Base-by-base conservation (phyloP, 2,329 filamentous ascomycete genomes). In the Daldinia eschscholtzii region DNA sequence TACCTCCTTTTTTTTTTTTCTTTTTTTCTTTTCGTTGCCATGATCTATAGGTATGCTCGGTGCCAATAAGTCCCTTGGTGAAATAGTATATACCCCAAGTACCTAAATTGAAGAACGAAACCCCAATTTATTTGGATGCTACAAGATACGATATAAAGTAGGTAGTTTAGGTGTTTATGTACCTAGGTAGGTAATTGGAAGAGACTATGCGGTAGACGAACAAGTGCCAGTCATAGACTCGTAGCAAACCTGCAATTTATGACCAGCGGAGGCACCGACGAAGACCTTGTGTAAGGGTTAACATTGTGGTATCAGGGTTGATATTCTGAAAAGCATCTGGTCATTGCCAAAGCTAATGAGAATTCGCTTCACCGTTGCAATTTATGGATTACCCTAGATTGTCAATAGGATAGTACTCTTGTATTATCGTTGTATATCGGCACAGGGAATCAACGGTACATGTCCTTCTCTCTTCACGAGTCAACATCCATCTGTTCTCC, bases 401-500 rank as follows among this genome's bases (percentile, higher is more conserved):
- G 41, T 46, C n/a, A 56, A 53, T 33, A 23, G 39, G 28, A 41
- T n/a, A 52, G 59, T 65, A 18, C 61, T 67, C 64, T 68, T 68
- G 60, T 63, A 74, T 70, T 57, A 72, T 70, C 68, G 67, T 64
- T 61, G 20, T 13, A 55, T 72, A 70, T 69, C 67, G 63, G 56
- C 72, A 74, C 70, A 73, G 59, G 65, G 64, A 55, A 57, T 13
- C 53, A 55, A 23, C n/a, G 33, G 35, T 55, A 30, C 12, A 12
- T 53, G 26, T 55, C 23, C 7, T 28, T 50, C 26, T 30, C 12
- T n/a, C 26, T 59, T 80, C 83, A 91, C 77, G 85, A 82, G 79
- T 92, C 89, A 52, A 92, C 84, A 75, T 92, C 89, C 90, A 92
- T 92, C 78, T 83, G 85, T 79, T 92, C 90, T 57, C 87, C 87